Evolutionary conservation across 2,329 filamentous ascomycete genomes (phyloP).

Genomic region (Microcyclospora tardicrescens): DNA sequence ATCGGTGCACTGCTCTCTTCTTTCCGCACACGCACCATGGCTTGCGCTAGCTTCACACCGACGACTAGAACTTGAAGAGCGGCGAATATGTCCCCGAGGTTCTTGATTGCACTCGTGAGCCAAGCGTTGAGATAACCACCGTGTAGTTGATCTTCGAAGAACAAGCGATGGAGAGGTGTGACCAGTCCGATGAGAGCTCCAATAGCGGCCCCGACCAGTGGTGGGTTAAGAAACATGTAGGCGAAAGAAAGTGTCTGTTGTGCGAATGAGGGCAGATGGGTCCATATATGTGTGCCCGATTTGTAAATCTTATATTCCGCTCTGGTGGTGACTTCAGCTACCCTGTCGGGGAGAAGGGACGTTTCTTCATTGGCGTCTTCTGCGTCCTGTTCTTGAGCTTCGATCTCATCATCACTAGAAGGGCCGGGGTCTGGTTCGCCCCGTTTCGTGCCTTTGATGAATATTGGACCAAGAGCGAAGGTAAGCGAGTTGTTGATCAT

Average conservation of each 20-base stretch:
- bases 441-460: slow-evolving; percentile 39
- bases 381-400: slow-evolving; percentile 17
- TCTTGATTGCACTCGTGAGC: slow-evolving; percentile 49
- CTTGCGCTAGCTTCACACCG: slow-evolving; percentile 50
- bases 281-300: slow-evolving; percentile 23
- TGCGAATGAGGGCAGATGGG: slow-evolving; percentile 24
- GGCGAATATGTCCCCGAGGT: slow-evolving; percentile 51
- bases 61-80: slow-evolving; percentile 53
- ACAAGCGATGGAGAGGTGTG: slow-evolving; percentile 45
- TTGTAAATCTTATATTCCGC: slow-evolving; percentile 23
- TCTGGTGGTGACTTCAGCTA: slow-evolving; percentile 19
- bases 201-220: slow-evolving; percentile 46
- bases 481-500: slow-evolving; percentile 50
- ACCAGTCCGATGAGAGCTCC: slow-evolving; percentile 48
- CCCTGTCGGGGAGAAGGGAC: slow-evolving; percentile 35
- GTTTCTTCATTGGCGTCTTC: slow-evolving; percentile 34
- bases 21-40: slow-evolving; percentile 35
- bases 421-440: slow-evolving; percentile 23
- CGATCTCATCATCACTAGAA: slow-evolving; percentile 12
- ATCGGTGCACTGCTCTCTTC: slow-evolving; percentile 30
- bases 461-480: slow-evolving; percentile 48
- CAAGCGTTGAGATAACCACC: slow-evolving; percentile 55
- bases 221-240: slow-evolving; percentile 46
- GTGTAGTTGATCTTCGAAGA: slow-evolving; percentile 45
- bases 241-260: slow-evolving; percentile 30